A percentile compares a stretch with the other conserved stretches of the same genome.
These are phyloP conservation scores for Platismatia glauca DNA, from an alignment of 495 filamentous ascomycete genomes.

Conservation along the genomic window DNA sequence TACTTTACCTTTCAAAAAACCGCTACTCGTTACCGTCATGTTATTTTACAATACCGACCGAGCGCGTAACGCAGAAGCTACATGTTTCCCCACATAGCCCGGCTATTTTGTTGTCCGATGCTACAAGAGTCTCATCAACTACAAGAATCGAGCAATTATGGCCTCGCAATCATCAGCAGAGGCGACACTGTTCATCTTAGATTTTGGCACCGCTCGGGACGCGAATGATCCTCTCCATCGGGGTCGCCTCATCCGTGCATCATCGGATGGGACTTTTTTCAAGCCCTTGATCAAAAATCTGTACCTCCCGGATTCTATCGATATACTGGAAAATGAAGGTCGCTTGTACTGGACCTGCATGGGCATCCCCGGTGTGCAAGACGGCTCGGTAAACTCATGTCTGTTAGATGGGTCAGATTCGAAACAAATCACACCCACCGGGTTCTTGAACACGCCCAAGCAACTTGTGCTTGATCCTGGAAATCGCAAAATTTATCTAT, in stretches of 20 bases:
- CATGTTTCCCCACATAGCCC: too few species aligned
- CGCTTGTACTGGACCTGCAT: neutral
- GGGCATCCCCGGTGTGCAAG: neutral
- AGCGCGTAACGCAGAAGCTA: too few species aligned
- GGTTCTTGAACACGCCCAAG: neutral
- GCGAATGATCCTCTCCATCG: neutral
- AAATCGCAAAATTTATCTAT: neutral
- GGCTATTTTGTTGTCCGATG: too few species aligned
- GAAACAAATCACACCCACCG: neutral
- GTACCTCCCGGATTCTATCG: slow-evolving; percentile 3
- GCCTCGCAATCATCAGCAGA: neutral
- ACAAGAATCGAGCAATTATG: neutral
- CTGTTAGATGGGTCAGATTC: neutral
- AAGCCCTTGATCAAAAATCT: neutral
- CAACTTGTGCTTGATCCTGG: neutral
- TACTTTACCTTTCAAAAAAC: too few species aligned
- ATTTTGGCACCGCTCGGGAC: neutral
- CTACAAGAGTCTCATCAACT: too few species aligned
- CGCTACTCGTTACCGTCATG: too few species aligned
- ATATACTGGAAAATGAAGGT: neutral
- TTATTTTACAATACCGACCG: too few species aligned
- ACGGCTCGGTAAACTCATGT: neutral
- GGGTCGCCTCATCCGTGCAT: neutral
- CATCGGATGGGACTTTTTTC: neutral
- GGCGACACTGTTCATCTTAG: neutral